phyloP scores from a whole-genome alignment of 345 rosid species.

The Boechera divaricarpa region DNA sequence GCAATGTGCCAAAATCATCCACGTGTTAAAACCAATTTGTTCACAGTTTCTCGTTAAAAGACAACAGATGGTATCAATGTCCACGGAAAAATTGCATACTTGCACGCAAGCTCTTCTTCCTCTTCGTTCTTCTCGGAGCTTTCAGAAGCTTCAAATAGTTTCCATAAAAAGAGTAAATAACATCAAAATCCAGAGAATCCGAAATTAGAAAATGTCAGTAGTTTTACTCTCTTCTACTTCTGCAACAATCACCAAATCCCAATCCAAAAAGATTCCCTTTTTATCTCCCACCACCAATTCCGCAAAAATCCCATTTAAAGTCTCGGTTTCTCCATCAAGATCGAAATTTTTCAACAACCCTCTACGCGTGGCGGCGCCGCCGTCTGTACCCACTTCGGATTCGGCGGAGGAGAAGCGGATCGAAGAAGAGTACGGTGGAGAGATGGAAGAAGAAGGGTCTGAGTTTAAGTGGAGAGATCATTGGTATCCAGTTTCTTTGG shows the following conservation, averaged over 20 bases:
- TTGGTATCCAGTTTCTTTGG: slow-evolving; percentile 94
- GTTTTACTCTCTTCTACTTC: slow-evolving; percentile 41
- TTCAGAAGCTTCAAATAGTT: slow-evolving; percentile 11
- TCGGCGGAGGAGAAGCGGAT: slow-evolving; percentile 46
- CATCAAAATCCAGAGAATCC: not conserved
- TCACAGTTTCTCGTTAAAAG: slow-evolving; percentile 18
- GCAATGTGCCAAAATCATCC: slow-evolving; percentile 39
- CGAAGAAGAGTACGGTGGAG: slow-evolving; percentile 53
- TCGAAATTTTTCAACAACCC: slow-evolving; percentile 28
- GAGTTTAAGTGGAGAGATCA: slow-evolving; percentile 95
- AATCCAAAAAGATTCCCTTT: slow-evolving; percentile 41
- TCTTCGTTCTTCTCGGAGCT: slow-evolving; percentile 20
- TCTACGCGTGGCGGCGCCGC: slow-evolving; percentile 67
- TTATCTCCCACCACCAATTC: slow-evolving; percentile 29
- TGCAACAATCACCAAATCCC: slow-evolving; percentile 33
- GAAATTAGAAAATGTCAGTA: slow-evolving; percentile 30
- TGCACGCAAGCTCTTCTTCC: slow-evolving; percentile 44
- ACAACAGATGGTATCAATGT: not conserved
- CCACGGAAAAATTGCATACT: slow-evolving; percentile 18
- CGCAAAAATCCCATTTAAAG: not conserved
- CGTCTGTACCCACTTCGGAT: slow-evolving; percentile 53
- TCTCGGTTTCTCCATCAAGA: slow-evolving; percentile 32
- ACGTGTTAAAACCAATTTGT: slow-evolving; percentile 36
- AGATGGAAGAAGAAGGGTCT: slow-evolving; percentile 54
- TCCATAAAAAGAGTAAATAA: not conserved